phyloP scores from a whole-genome alignment of 2,329 filamentous ascomycete species.

The Penicillium vulpinum region DNA sequence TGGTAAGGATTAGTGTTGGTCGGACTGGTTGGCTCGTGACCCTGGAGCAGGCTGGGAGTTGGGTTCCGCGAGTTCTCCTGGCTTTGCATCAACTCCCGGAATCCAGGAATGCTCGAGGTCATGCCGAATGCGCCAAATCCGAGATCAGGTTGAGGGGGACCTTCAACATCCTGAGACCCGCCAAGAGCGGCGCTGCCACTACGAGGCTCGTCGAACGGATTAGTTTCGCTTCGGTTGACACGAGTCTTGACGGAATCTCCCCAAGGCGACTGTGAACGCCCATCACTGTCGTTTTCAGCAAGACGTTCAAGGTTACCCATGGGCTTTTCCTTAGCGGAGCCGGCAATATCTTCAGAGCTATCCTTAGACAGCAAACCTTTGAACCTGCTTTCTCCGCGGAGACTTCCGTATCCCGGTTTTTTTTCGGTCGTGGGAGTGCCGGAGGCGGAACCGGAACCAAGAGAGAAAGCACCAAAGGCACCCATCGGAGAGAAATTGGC shows the following conservation, averaged over 20 bases:
- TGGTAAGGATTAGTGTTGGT: conserved; percentile 96
- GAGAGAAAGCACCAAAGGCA: conserved; percentile 86
- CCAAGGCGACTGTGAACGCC: conserved; percentile 53
- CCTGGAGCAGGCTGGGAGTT: conserved; percentile 51
- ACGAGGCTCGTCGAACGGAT: conserved; percentile 54
- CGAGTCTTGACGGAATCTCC: conserved; percentile 50
- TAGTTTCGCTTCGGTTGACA: conserved; percentile 51
- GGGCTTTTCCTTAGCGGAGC: conserved; percentile 55
- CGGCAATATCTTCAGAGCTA: conserved; percentile 63
- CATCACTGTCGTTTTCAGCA: conserved; percentile 51
- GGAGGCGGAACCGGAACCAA: conserved; percentile 53
- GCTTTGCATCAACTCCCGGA: conserved; percentile 58
- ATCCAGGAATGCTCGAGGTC: conserved; percentile 58
- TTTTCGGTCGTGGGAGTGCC: conserved; percentile 66
- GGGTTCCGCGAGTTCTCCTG: conserved; percentile 60
- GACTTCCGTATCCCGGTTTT: conserved; percentile 64
- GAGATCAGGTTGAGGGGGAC: conserved; percentile 42
- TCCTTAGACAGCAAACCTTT: conserved; percentile 83
- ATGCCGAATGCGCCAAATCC: conserved; percentile 63
- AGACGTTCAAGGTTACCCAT: conserved; percentile 55
- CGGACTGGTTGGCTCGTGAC: conserved; percentile 76
- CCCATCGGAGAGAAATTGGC: conserved; percentile 73
- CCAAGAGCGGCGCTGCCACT: conserved; percentile 68
- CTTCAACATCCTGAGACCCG: conserved; percentile 67
- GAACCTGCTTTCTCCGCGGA: conserved; percentile 76